Base-by-base conservation (phyloP, 2,329 filamentous ascomycete species). In the Albifimbria verrucaria region DNA sequence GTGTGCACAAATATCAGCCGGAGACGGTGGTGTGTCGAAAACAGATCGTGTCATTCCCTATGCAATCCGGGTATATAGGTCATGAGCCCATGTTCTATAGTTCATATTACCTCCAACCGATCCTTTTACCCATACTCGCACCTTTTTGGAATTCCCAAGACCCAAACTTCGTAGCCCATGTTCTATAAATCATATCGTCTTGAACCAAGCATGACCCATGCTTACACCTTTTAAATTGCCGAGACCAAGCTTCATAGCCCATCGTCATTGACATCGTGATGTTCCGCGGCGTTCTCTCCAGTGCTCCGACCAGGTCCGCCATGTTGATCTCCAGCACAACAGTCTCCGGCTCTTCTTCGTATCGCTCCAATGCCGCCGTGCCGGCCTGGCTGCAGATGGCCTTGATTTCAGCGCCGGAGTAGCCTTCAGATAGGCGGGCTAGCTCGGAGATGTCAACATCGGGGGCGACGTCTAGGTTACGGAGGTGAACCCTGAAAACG, bases 401-500 rank as follows among this genome's bases (percentile, higher is more conserved):
- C 53, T 77, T 73, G 55, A 97, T 83, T 71, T 97, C 93, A 0
- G 92, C 92, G 2, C 92, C 92, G 2, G 91, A 94, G 68, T 89
- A 90, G 0, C 91, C 91, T 7, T 92, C 87, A 0, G 88, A 88
- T 46, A 74, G 69, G 17, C 67, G 64, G 5, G 89, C 89, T 25
- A 96, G 72, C 48, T 77, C 73, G 1, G 78, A 72, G 9, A 90
- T 68, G 63, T 91, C 82, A 15, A 96, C 82, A 51, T 90, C 87
- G 0, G 74, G 65, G 2, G 72, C 69, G 46, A 91, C 74, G 21
- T 80, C 75, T 49, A 88, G 79, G 52, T 80, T 83, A 24, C 76
- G 74, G 1, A 86, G 81, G 65, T 88, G 85, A 50, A 90, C 86
- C 17, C 75, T 70, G 52, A 97, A 80, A 51, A 97, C 93, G 58